These are phyloP conservation scores for Trichophyton benhamiae DNA, from an alignment of 2,329 filamentous ascomycete genomes.

Conservation along the genomic window DNA sequence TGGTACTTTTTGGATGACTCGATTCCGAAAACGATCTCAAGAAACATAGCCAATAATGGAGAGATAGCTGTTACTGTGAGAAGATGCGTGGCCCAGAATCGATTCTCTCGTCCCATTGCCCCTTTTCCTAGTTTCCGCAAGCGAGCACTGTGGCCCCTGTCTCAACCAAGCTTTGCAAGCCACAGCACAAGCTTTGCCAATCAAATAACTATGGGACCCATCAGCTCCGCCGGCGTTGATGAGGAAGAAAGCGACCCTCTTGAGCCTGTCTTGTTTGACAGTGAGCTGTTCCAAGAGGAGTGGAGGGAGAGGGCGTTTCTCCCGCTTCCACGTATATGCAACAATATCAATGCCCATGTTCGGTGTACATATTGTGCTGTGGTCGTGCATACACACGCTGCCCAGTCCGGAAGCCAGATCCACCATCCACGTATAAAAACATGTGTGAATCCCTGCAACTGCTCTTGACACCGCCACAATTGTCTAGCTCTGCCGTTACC, in stretches of 20 bases:
- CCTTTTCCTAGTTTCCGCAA: no score
- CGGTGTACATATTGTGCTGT: neutral
- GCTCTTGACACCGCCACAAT: neutral
- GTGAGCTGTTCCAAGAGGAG: neutral
- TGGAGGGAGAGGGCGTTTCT: no score
- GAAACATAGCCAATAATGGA: neutral
- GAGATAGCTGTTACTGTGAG: neutral
- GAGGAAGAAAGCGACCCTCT: neutral
- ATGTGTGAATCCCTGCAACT: neutral
- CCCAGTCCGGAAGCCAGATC: neutral
- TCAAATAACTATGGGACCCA: neutral
- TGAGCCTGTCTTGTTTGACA: neutral
- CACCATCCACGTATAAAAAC: neutral
- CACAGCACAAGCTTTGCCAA: conserved; percentile 3
- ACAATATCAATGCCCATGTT: no score
- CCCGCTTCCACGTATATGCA: no score
- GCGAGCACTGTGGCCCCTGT: no score
- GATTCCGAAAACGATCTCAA: no score
- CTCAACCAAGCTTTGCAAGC: neutral
- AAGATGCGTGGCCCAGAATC: neutral
- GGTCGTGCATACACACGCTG: neutral
- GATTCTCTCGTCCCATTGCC: neutral
- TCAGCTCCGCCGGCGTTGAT: neutral
- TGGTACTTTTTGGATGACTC: no score
- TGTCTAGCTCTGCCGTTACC: neutral